Evolutionary conservation across 2,329 filamentous ascomycete genomes (phyloP), one percentile per base, ranked within the genome.

Genomic region (Aspergillus udagawae): DNA sequence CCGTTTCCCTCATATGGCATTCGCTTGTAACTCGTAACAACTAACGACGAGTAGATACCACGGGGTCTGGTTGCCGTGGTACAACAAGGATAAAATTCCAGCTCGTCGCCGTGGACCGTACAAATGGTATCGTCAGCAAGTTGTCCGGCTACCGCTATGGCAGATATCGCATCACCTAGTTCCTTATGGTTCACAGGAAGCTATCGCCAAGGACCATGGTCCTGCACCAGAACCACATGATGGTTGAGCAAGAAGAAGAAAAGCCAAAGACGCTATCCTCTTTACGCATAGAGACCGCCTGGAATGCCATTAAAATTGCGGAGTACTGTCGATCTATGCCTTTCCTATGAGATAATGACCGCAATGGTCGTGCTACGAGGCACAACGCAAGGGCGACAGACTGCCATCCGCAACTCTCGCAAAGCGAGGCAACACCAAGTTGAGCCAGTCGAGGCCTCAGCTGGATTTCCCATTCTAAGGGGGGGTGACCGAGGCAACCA

Each of bases 1-100:
- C 62, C 62, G 60, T 47, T 53, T 45, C 25, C 41, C 23, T 53
- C 48, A 54, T 49, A 51, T 56, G 50, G 52, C 21, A 12, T 44
- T 10, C 9, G 41, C 41, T 42, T 29, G 28, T 29, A 29, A 29
- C 9, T 29, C 5, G 41, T 38, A 38, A 38, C 32, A 17, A 38
- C 14, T 38, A 7, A 38, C 32, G 14, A 38, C 14, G 14, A 38
- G 32, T 38, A 17, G 32, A 17, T 17, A 38, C 14, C 14, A 45
- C 20, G 9, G 42, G 10, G 42, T 45, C n/a, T 23, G n/a, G 10
- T 45, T 45, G 42, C 42, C 20, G 10, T 21, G 21, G 8, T 27
- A 7, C 21, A 21, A 44, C n/a, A 44, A 21, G 41, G 41, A 23
- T 44, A 10, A 12, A 44, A 17, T 17, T 17, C 32, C 32, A 17